phyloP scores from a whole-genome alignment of 371 early-diverging fungal species.

The Blakeslea trispora region DNA sequence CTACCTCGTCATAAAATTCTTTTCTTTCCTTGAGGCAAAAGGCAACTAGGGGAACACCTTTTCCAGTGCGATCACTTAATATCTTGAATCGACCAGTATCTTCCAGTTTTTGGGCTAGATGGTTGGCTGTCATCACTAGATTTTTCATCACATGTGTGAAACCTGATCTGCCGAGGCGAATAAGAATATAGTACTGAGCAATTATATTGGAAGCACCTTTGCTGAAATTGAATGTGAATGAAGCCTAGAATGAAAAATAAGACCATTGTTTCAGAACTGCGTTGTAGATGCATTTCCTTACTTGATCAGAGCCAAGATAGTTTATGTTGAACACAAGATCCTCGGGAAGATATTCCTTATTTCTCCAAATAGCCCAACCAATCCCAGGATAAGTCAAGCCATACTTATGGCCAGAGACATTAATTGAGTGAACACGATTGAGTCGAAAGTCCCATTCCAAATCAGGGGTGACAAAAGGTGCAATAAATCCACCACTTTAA shows the following conservation, averaged over 20 bases:
- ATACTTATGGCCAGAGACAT: constrained; percentile 78
- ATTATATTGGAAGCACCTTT: constrained; percentile 66
- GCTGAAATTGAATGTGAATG: constrained; percentile 76
- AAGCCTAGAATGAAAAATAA: constrained; percentile 29
- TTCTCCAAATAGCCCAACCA: constrained; percentile 74
- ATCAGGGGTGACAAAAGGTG: constrained; percentile 77
- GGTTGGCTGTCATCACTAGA: constrained; percentile 44
- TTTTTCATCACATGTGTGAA: constrained; percentile 63
- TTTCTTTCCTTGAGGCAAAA: constrained; percentile 47
- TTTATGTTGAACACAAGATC: constrained; percentile 71
- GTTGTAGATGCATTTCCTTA: not conserved
- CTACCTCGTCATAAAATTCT: constrained; percentile 34
- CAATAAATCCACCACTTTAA: constrained; percentile 73
- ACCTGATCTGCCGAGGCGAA: constrained; percentile 65
- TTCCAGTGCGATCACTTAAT: constrained; percentile 43
- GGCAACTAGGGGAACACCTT: constrained; percentile 71
- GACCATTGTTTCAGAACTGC: too few species aligned
- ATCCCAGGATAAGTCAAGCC: constrained; percentile 73
- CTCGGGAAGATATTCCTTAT: constrained; percentile 58
- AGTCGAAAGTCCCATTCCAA: constrained; percentile 64
- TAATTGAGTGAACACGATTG: constrained; percentile 67
- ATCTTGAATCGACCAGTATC: constrained; percentile 63
- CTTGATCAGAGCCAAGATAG: constrained; percentile 61
- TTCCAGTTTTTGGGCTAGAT: constrained; percentile 53
- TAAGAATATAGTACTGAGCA: constrained; percentile 71